Percentiles rank a stretch among this genome's conserved stretches.
Evolutionary conservation across 495 filamentous ascomycete species (phyloP).

Genomic region (Aspergillus heteromorphus): DNA sequence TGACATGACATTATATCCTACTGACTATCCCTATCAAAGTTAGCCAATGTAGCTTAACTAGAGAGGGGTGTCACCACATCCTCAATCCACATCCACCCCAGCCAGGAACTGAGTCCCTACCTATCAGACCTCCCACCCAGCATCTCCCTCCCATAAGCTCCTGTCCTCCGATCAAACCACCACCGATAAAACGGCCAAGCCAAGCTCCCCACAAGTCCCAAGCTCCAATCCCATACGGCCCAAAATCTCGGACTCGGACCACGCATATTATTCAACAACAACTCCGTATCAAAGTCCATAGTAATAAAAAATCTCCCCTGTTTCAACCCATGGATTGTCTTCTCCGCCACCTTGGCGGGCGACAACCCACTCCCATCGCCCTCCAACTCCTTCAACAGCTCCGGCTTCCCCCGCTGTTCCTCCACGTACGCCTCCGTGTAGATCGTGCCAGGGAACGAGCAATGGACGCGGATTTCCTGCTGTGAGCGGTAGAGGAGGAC

Average conservation of each 20-base stretch:
- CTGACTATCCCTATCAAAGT: no score
- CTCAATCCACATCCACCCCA: no score
- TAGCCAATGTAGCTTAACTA: no score
- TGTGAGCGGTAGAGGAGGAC: conserved; percentile 19
- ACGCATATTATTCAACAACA: conserved; percentile 25
- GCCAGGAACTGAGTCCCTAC: no score
- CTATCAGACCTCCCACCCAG: no score
- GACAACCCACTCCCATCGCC: background rate
- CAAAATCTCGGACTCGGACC: conserved; percentile 21
- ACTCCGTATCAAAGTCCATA: conserved; percentile 11
- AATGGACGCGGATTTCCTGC: conserved; percentile 16
- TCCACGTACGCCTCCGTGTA: conserved; percentile 22
- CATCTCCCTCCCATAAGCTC: no score
- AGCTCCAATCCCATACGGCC: conserved; percentile 10
- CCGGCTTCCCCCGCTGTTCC: conserved; percentile 31
- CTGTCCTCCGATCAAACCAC: no score
- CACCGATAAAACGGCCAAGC: conserved; percentile 2
- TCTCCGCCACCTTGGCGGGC: conserved; percentile 5
- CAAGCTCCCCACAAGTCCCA: conserved; percentile 13
- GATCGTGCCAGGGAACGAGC: conserved; percentile 30
- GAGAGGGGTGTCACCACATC: no score
- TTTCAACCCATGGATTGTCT: conserved; percentile 7
- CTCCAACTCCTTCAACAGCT: conserved; percentile 30
- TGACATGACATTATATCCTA: no score
- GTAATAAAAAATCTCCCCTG: conserved; percentile 12